Evolutionary conservation across 2,329 filamentous ascomycete genomes (phyloP).

Genomic region (Microdochium paspali): DNA sequence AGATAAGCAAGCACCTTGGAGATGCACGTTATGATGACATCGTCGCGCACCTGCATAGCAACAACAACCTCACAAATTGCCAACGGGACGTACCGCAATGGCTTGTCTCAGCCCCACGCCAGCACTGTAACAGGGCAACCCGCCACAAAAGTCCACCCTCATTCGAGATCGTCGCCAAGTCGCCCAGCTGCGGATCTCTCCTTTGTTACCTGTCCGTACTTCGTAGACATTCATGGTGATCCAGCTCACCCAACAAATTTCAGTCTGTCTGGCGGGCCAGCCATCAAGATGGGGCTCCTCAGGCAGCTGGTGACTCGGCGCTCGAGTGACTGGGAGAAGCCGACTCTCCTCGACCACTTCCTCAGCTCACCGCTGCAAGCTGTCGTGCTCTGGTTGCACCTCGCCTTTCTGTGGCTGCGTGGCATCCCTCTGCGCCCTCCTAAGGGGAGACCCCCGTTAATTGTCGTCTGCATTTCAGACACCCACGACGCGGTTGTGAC

Average conservation of each 20-base stretch:
- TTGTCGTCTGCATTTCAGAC: slow-evolving; percentile 82
- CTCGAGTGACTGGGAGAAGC: slow-evolving; percentile 34
- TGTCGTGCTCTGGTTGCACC: slow-evolving; percentile 53
- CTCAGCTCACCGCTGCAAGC: slow-evolving; percentile 60
- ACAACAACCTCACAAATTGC: too few relatives aligned
- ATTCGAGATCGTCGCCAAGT: too few relatives aligned
- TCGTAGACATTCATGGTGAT: too few relatives aligned
- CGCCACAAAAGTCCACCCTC: too few relatives aligned
- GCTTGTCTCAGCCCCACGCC: too few relatives aligned
- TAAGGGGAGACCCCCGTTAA: slow-evolving; percentile 46
- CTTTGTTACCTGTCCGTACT: too few relatives aligned
- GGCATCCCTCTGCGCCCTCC: slow-evolving; percentile 53
- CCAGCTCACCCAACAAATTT: too few relatives aligned
- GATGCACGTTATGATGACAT: not conserved
- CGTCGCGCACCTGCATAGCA: not conserved
- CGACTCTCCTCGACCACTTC: slow-evolving; percentile 50
- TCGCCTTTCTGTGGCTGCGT: slow-evolving; percentile 56
- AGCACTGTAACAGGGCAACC: too few relatives aligned
- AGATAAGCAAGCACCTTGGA: too few relatives aligned
- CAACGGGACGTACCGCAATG: too few relatives aligned
- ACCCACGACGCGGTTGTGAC: slow-evolving; percentile 60
- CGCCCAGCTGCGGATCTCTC: too few relatives aligned
- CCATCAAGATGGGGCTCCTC: not conserved
- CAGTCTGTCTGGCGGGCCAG: not conserved
- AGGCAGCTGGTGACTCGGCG: slow-evolving; percentile 26